Evolutionary conservation across 805 yeast genomes (phyloP).

Genomic region (Schizosaccharomyces lindneri): DNA sequence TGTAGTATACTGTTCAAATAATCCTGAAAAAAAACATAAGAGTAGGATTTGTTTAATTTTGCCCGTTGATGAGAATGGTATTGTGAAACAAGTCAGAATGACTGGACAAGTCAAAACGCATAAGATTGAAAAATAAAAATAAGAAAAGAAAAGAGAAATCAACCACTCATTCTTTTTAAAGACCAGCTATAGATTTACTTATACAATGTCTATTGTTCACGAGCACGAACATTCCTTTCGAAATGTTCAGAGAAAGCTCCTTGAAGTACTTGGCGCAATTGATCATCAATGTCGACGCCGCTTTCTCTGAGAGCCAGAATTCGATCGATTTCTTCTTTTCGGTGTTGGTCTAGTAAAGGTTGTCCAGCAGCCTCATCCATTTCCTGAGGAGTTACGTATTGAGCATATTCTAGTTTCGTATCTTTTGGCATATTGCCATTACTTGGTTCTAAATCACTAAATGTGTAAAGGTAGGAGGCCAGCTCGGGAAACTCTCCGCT

Average conservation of each 20-base stretch:
- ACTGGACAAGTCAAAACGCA: too few relatives aligned
- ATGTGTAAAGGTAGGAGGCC: neutral
- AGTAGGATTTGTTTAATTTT: too few relatives aligned
- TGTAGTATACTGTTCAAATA: too few relatives aligned
- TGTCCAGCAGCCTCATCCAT: neutral
- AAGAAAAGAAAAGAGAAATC: too few relatives aligned
- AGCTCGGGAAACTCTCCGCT: neutral
- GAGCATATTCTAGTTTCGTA: conserved; percentile 3
- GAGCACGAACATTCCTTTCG: neutral
- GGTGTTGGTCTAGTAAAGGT: neutral
- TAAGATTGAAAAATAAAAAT: too few relatives aligned
- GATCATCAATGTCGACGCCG: neutral
- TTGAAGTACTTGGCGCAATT: neutral
- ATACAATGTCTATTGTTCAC: neutral
- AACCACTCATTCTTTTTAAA: too few relatives aligned
- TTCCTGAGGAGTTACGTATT: neutral
- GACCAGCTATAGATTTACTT: too few relatives aligned
- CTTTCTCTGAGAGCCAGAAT: neutral
- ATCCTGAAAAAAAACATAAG: too few relatives aligned
- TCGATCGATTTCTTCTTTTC: neutral
- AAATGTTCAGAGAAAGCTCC: neutral
- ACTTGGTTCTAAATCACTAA: neutral
- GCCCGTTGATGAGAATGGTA: too few relatives aligned
- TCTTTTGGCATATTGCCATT: conserved; percentile 3
- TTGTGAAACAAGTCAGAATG: too few relatives aligned